Evolutionary conservation across 2,329 filamentous ascomycete species (phyloP), one percentile per base, ranked within the genome.

Genomic region (Mollisiaceae sp.): DNA sequence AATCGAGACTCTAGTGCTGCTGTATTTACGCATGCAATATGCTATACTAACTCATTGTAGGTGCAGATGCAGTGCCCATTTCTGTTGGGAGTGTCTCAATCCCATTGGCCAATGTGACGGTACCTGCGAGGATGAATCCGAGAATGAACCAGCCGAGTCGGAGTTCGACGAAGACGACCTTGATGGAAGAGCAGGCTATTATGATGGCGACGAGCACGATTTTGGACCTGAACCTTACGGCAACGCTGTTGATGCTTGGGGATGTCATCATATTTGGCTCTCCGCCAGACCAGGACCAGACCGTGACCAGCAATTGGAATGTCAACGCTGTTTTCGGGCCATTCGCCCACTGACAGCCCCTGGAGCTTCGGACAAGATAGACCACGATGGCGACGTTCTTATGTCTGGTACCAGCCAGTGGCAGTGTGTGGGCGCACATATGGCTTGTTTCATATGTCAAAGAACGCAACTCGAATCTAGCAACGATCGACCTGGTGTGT

Each of bases 11-110:
- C 27, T 32, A 32, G 27, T 6, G 27, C 27, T 32, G 27, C 27
- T 6, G 3, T 32, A 32, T 32, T 32, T 3, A 32, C 6, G 27
- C 27, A 32, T 50, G 1, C 20, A 11, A n/a, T n/a, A 24, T 22
- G 4, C 18, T 15, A 11, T 62, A n/a, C 60, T 62, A 24, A 62
- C 39, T 27, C 4, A 12, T 1, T 12, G n/a, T 24, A 60, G 58
- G 60, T 85, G 83, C 64, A 73, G 75, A 15, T 85, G 83, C 62
- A 82, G 82, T 14, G 80, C 80, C 9, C 78, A 83, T 59, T 85
- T 80, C 73, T 85, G 83, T 72, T 85, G 80, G 77, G 68, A 70
- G 8, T 85, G 83, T 62, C 63, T 75, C 41, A 58, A 68, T 32
- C 70, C 75, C 0, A 75, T 78, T 5, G 71, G 78, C 6, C 12